These are phyloP conservation scores for Proteromonas lacertae DNA, from an alignment of 352 stramenopile genomes.

Conservation along the genomic window DNA sequence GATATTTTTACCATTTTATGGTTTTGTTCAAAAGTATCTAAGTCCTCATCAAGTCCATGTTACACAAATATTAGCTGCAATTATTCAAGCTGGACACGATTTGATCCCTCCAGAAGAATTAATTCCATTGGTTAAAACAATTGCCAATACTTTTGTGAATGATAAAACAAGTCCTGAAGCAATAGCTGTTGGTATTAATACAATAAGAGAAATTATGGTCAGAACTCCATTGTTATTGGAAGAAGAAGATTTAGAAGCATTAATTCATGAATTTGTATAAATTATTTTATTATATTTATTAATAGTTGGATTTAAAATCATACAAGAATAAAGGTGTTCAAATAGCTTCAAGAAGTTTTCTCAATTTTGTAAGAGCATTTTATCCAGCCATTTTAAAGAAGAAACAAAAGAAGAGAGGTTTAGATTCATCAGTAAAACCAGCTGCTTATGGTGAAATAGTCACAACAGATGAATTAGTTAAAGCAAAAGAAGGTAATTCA, in stretches of 20 bases:
- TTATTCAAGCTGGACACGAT: not conserved
- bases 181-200: conserved; percentile 2
- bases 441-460: not conserved
- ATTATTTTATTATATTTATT: not conserved
- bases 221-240: not conserved
- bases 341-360: not conserved
- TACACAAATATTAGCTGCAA: not conserved
- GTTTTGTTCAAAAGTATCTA: conserved; percentile 1
- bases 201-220: not conserved
- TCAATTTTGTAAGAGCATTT: conserved; percentile 1
- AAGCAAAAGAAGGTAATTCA: too few species aligned
- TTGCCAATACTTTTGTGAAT: not conserved
- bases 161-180: not conserved
- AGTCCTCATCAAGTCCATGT: not conserved
- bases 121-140: not conserved
- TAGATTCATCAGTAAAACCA: not conserved
- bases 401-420: not conserved
- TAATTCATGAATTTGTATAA: conserved; percentile 3
- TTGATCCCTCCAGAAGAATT: not conserved
- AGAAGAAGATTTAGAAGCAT: not conserved
- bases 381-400: not conserved
- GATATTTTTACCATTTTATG: conserved; percentile 1
- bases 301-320: too few species aligned
- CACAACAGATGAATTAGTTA: not conserved
- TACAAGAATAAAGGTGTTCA: not conserved